Evolutionary conservation across 257 asterid species (phyloP), one percentile per base, ranked within the genome.

Genomic region (Ajuga chamaepitys): DNA sequence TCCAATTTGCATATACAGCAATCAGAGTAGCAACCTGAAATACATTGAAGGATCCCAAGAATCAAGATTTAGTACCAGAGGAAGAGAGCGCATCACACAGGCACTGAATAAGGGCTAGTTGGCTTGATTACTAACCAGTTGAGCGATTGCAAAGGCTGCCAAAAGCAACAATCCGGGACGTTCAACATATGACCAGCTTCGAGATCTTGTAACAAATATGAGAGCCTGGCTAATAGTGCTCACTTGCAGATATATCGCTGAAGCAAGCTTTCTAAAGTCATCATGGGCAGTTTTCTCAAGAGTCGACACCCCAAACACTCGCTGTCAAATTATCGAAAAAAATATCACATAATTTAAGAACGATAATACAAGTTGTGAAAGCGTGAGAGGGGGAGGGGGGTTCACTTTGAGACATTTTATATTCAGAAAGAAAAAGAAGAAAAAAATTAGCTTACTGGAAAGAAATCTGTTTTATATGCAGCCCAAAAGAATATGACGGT

Each of bases 401-500:
- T 30, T 13, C n/a, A 25, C 38, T 54, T 3, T 25, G 7, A 35
- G 40, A 32, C 26, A 40, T 17, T 18, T 3, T 45, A 41, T 61
- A 10, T 22, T 32, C 14, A 16, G 37, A 1, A 4, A 22, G 5
- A n/a, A 53, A 17, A 2, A 9, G 0, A 59, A 25, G 7, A 14
- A 41, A 0, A 69, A 67, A 66, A 69, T 56, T n/a, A 59, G 37
- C 85, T 13, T 74, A 88, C 96, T 37, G 95, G 96, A 64, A 88
- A 88, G 78, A 88, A 88, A 64, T 85, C 48, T 0, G 96, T 88
- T 60, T 88, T 83, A 59, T 88, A 85, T 42, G 95, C 91, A 41
- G 83, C 91, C 91, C 89, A 88, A 70, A 88, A 88, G 82, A 88
- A 88, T 67, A 88, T 88, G 71, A 88, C 96, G 1, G 96, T 88